phyloP scores from a whole-genome alignment of 148 eudicot genomes.

The Diospyros lotus region DNA sequence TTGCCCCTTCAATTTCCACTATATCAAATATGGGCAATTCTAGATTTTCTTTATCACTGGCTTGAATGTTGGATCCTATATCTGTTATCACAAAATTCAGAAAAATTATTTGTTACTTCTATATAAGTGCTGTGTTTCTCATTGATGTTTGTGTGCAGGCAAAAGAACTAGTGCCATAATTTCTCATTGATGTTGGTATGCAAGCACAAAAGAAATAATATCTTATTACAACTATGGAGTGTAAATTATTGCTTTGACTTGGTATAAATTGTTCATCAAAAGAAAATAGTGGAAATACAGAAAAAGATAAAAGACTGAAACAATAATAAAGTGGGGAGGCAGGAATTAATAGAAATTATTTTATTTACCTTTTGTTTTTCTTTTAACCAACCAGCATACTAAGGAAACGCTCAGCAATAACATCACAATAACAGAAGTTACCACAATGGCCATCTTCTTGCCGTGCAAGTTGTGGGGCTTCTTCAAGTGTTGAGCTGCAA shows the following conservation, averaged over 20 bases:
- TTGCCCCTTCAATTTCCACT: not conserved
- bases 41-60: not conserved
- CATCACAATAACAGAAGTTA: not conserved
- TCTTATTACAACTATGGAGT: too few species aligned
- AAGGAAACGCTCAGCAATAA: not conserved
- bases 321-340: not conserved
- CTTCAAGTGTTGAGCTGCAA: not conserved
- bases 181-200: too few species aligned
- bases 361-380: not conserved
- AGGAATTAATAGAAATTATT: too few species aligned
- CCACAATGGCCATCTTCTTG: not conserved
- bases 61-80: not conserved
- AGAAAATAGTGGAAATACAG: not conserved
- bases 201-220: too few species aligned
- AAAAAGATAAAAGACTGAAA: not conserved
- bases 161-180: not conserved
- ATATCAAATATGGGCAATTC: constrained; percentile 10
- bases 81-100: not conserved
- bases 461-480: not conserved
- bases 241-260: not conserved
- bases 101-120: too few species aligned
- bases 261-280: not conserved
- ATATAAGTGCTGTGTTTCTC: too few species aligned
- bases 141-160: not conserved
- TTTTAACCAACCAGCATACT: not conserved